These are phyloP conservation scores for Alternaria sp. DNA, from an alignment of 2,329 filamentous ascomycete species.

Conservation along the genomic window DNA sequence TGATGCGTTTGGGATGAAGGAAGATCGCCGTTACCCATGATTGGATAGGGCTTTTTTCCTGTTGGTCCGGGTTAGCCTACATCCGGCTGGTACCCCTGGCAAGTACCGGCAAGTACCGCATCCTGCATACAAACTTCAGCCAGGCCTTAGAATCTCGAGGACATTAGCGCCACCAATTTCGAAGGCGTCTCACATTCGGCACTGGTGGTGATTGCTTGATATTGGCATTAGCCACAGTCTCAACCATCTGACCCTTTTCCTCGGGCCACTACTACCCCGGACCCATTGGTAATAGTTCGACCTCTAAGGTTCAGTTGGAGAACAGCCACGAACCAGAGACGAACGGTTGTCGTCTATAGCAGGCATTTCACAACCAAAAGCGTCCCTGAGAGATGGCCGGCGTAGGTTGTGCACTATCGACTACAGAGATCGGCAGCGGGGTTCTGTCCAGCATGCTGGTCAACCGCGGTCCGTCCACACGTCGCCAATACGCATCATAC, in stretches of 20 bases:
- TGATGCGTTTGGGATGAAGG: neutral
- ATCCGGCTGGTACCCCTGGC: constrained; percentile 8
- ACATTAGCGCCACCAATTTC: neutral
- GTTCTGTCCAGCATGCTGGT: constrained; percentile 1
- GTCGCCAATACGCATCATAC: neutral
- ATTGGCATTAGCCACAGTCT: neutral
- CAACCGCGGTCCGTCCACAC: constrained; percentile 1
- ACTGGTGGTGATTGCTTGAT: neutral
- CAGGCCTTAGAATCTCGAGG: neutral
- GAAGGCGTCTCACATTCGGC: neutral
- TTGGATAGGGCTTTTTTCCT: neutral
- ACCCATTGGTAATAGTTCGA: constrained; percentile 1
- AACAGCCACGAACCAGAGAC: constrained; percentile 1
- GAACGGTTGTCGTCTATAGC: constrained; percentile 1
- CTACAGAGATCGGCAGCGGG: constrained; percentile 10
- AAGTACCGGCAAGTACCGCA: constrained; percentile 2
- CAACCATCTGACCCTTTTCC: neutral
- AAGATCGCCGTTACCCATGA: neutral
- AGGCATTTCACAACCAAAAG: neutral
- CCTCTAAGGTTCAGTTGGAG: neutral
- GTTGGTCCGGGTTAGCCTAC: constrained; percentile 4
- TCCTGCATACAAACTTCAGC: constrained; percentile 2
- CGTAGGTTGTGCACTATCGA: constrained; percentile 6
- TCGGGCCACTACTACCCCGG: constrained; percentile 5
- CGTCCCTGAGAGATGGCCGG: neutral